Conservation (phyloP, 768 basidiomycete genomes). For the Multifurca ochricompacta region DNA sequence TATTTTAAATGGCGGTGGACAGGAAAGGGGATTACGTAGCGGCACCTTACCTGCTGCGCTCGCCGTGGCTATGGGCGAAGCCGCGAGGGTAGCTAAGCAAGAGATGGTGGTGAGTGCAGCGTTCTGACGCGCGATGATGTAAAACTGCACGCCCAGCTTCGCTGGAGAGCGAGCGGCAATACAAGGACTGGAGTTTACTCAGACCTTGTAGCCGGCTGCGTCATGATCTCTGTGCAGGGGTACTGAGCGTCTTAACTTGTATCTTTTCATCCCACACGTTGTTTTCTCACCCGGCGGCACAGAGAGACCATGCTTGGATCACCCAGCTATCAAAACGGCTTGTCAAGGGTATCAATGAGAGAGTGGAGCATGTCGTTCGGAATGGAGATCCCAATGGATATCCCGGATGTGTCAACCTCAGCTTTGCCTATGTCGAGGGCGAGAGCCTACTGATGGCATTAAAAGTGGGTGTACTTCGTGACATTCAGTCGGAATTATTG, state of each 20-base stretch:
- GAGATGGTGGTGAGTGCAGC: constrained; percentile 82
- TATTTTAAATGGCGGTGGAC: constrained; percentile 91
- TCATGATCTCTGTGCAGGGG: constrained; percentile 84
- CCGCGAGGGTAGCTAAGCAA: constrained; percentile 80
- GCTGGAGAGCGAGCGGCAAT: constrained; percentile 26
- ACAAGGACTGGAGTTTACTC: constrained; percentile 40
- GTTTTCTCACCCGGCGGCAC: constrained; percentile 21
- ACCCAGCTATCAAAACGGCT: constrained; percentile 72
- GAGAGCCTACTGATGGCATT: constrained; percentile 96
- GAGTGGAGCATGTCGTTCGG: constrained; percentile 85
- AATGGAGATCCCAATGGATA: constrained; percentile 92
- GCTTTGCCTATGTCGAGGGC: constrained; percentile 95
- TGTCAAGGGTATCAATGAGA: constrained; percentile 67
- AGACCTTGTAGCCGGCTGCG: constrained; percentile 39
- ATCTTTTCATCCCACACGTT: constrained; percentile 22
- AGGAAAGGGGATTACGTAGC: constrained; percentile 90
- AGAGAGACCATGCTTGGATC: constrained; percentile 79
- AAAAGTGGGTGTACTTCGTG: constrained; percentile 51
- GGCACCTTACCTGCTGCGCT: constrained; percentile 90
- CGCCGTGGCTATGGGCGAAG: constrained; percentile 90
- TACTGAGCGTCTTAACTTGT: constrained; percentile 52
- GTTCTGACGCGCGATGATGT: constrained; percentile 28
- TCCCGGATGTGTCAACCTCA: constrained; percentile 92
- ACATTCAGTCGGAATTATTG: neutral
- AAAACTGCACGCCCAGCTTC: constrained; percentile 24